Evolutionary conservation across 768 basidiomycete species (phyloP).

Genomic region (Hericium coralloides): DNA sequence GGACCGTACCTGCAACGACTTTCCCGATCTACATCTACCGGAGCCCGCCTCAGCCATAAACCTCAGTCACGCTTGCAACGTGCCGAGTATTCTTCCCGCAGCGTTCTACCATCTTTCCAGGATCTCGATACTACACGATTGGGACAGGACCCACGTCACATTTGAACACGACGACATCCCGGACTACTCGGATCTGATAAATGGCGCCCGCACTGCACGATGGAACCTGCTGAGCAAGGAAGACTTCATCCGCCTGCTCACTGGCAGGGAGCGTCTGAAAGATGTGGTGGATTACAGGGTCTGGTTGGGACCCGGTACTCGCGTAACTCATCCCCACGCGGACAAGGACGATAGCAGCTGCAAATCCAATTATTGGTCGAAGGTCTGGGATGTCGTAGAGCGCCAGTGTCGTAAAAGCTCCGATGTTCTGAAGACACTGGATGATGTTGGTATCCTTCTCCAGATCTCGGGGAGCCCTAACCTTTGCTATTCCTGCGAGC

Average conservation of each 20-base stretch:
- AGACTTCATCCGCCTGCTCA: not conserved
- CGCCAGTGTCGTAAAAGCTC: not conserved
- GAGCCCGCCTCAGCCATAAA: not conserved
- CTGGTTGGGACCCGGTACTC: too few relatives aligned
- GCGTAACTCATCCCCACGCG: not conserved
- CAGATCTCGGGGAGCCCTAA: not conserved
- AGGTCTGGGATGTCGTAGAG: not conserved
- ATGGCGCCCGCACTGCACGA: not conserved
- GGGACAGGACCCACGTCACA: not conserved
- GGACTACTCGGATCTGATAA: not conserved
- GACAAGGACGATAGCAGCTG: not conserved
- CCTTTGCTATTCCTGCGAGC: not conserved
- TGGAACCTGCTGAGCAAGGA: not conserved
- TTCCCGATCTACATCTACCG: not conserved
- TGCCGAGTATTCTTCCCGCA: not conserved
- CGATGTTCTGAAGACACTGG: not conserved
- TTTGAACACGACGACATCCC: not conserved
- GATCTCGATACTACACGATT: not conserved
- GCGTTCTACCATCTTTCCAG: not conserved
- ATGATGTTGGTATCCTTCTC: not conserved
- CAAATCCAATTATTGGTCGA: not conserved
- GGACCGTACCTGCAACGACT: not conserved
- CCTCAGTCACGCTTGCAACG: not conserved
- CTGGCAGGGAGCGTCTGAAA: not conserved
- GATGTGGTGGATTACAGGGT: not conserved